Evolutionary conservation across 106 monocot species (phyloP).

Genomic region (Platanthera zijinensis): DNA sequence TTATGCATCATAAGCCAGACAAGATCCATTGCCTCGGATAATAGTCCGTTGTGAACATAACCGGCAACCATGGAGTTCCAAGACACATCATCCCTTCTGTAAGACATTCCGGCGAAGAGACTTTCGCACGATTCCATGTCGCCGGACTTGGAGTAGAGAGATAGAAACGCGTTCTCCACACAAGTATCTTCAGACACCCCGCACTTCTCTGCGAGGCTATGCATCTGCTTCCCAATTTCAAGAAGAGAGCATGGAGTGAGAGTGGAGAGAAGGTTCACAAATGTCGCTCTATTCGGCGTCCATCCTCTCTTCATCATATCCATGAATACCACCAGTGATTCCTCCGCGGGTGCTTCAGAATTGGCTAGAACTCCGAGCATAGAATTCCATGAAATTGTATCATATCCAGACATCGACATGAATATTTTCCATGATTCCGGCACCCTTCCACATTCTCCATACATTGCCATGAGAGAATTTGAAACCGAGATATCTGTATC

Average conservation of each 20-base stretch:
- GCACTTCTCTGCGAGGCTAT: slow-evolving; percentile 39
- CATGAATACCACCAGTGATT: slow-evolving; percentile 30
- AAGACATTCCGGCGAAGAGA: slow-evolving; percentile 53
- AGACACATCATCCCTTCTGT: slow-evolving; percentile 53
- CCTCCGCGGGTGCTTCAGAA: slow-evolving; percentile 24
- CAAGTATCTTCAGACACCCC: slow-evolving; percentile 26
- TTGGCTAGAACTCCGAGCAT: slow-evolving; percentile 61
- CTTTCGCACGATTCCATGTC: slow-evolving; percentile 48
- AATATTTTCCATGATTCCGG: slow-evolving; percentile 60
- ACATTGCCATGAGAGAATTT: slow-evolving; percentile 65
- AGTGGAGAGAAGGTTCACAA: slow-evolving; percentile 53
- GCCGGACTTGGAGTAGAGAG: slow-evolving; percentile 65
- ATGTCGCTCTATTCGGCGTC: slow-evolving; percentile 59
- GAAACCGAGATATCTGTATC: slow-evolving; percentile 66
- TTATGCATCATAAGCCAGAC: slow-evolving; percentile 66
- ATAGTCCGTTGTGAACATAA: slow-evolving; percentile 66
- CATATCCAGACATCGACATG: slow-evolving; percentile 37
- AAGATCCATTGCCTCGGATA: slow-evolving; percentile 62
- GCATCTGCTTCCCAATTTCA: slow-evolving; percentile 45
- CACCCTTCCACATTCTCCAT: slow-evolving; percentile 48
- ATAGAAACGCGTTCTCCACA: slow-evolving; percentile 65
- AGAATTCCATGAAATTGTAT: slow-evolving; percentile 84
- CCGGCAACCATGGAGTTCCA: slow-evolving; percentile 89
- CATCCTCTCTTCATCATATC: slow-evolving; percentile 64
- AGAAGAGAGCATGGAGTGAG: slow-evolving; percentile 42